Base-by-base conservation (phyloP, 352 stramenopile species). In the Detonula confervacea region DNA sequence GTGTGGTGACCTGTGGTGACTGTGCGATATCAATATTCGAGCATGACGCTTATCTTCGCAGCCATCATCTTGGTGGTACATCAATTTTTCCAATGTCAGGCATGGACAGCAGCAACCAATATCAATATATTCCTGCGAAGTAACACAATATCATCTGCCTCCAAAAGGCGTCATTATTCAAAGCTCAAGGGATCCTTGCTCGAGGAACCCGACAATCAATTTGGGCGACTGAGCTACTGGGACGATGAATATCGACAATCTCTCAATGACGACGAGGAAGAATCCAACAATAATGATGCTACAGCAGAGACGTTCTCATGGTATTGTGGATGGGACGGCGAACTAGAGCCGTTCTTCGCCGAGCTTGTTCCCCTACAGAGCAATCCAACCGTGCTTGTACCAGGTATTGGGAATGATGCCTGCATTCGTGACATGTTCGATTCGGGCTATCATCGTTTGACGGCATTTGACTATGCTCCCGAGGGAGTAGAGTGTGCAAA, bases 401-500 rank as follows among this genome's bases (percentile, higher is more conserved):
- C 86, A 18, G 86, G 86, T 16, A 73, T 91, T 47, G 86, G 86
- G 12, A 91, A 86, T 62, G 86, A 91, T 69, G 61, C 25, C 6
- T 55, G 56, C 16, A 61, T 91, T 9, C 16, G 73, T 5, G 80
- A 83, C 22, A 89, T 91, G 80, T 89, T 81, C 51, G 72, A 91
- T 55, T 18, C 25, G 35, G 80, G 80, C 44, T 91, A 89, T 60
- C 57, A 55, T 14, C 22, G 76, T 56, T 49, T 91, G 18, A 77
- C 67, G 9, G 82, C 80, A 25, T 87, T 89, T 73, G 86, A 90
- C 80, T 91, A 91, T 80, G 83, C 86, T 22, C 70, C 83, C 0
- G 69, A 86, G 29, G 80, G 72, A n/a, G 78, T 91, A 25, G 75
- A 75, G 18, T 80, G 72, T 46, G 72, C 68, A 29, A 69, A 51